A percentile compares a stretch with the other conserved stretches of the same genome.
Conservation (phyloP, 768 basidiomycete species). For the Galerina sulciceps region DNA sequence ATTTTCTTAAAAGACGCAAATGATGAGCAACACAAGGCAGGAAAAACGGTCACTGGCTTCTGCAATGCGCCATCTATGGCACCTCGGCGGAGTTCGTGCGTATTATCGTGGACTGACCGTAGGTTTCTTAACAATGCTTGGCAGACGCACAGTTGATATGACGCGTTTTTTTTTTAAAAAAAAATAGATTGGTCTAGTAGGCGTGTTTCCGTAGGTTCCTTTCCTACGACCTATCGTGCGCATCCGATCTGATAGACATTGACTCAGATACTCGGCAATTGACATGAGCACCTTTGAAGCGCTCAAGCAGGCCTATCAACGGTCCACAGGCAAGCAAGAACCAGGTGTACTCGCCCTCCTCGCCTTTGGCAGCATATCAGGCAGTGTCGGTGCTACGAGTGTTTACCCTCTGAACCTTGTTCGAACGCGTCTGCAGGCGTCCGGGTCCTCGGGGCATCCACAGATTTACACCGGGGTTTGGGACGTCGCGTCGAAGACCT, state of each 20-base stretch:
- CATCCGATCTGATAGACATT: background rate
- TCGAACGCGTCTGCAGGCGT: constrained; percentile 93
- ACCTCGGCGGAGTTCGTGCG: constrained; percentile 75
- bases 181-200: constrained; percentile 91
- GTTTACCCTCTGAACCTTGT: constrained; percentile 94
- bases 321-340: constrained; percentile 87
- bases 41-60: constrained; percentile 59
- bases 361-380: constrained; percentile 91
- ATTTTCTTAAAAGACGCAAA: constrained; percentile 79
- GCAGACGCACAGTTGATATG: background rate
- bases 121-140: constrained; percentile 35
- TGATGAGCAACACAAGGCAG: constrained; percentile 86
- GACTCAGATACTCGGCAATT: constrained; percentile 82
- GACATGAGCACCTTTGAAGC: constrained; percentile 99
- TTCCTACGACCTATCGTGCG: background rate
- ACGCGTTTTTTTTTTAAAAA: constrained; percentile 7
- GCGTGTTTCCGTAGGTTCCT: constrained; percentile 88
- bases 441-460: constrained; percentile 94
- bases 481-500: constrained; percentile 84
- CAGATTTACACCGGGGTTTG: constrained; percentile 86
- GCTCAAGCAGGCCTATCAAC: constrained; percentile 87
- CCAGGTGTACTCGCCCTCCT: constrained; percentile 87
- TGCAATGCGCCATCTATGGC: constrained; percentile 78
- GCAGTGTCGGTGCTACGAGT: constrained; percentile 90
- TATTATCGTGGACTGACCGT: constrained; percentile 93